Evolutionary conservation across 1,284 basidiomycete species (phyloP).

Genomic region (Irpex rosettiformis): DNA sequence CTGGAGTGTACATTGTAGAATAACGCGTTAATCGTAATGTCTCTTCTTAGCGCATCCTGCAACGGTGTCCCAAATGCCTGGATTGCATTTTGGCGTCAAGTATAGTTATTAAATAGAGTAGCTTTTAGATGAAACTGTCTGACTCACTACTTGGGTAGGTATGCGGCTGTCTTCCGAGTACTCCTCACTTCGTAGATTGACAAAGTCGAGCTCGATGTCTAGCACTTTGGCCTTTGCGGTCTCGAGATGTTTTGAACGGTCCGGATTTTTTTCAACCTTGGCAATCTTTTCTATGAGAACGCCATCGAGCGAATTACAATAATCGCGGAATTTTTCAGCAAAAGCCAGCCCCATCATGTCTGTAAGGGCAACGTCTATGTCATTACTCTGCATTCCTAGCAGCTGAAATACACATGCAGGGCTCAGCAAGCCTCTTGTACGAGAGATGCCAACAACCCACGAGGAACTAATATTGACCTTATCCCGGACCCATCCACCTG

Average conservation of each 20-base stretch:
- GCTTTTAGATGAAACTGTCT: too few relatives aligned
- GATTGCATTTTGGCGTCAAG: slow-evolving; percentile 1
- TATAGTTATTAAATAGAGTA: neutral
- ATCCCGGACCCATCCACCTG: slow-evolving; percentile 97
- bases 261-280: slow-evolving; percentile 92
- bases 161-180: slow-evolving; percentile 89
- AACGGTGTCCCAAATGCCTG: slow-evolving; percentile 91
- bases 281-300: slow-evolving; percentile 61
- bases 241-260: slow-evolving; percentile 98
- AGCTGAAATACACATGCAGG: slow-evolving; percentile 49
- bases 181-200: slow-evolving; percentile 91
- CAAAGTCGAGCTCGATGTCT: slow-evolving; percentile 89
- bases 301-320: slow-evolving; percentile 52
- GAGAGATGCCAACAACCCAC: slow-evolving; percentile 2
- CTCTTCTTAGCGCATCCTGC: slow-evolving; percentile 89
- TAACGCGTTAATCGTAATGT: slow-evolving; percentile 94
- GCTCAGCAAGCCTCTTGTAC: neutral
- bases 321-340: slow-evolving; percentile 77
- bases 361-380: slow-evolving; percentile 92
- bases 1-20: slow-evolving; percentile 96
- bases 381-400: slow-evolving; percentile 79
- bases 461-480: slow-evolving; percentile 61
- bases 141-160: slow-evolving; percentile 78
- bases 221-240: slow-evolving; percentile 89
- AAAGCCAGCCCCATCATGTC: slow-evolving; percentile 91